These are phyloP conservation scores for Xylaria nigripes DNA, from an alignment of 495 filamentous ascomycete genomes.

Conservation along the genomic window DNA sequence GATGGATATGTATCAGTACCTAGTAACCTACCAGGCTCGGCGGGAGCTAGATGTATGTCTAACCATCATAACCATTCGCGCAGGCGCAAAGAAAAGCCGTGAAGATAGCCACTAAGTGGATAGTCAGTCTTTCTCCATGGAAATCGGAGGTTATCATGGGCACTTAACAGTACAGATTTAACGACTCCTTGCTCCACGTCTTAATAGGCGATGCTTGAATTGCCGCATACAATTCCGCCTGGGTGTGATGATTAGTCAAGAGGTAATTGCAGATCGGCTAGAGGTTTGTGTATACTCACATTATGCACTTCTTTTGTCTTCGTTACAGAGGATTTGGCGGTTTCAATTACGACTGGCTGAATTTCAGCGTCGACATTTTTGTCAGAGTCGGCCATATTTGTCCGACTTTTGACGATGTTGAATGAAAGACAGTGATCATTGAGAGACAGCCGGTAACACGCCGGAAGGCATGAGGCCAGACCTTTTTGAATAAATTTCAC, in stretches of 20 bases:
- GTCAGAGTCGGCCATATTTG: constrained; percentile 19
- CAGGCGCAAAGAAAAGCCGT: constrained; percentile 44
- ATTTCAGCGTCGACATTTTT: constrained; percentile 2
- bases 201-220: constrained; percentile 50
- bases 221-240: constrained; percentile 53
- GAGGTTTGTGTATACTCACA: constrained; percentile 29
- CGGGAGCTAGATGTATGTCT: constrained; percentile 8
- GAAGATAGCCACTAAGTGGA: constrained; percentile 29
- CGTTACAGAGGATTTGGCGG: constrained; percentile 32
- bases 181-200: constrained; percentile 44
- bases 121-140: background rate
- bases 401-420: background rate
- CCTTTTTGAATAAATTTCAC: constrained; percentile 2
- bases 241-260: constrained; percentile 4
- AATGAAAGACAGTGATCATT: too few relatives aligned
- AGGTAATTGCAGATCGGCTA: background rate
- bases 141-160: background rate
- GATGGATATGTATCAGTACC: constrained; percentile 3
- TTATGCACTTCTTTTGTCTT: constrained; percentile 45
- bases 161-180: constrained; percentile 47
- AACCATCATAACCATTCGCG: constrained; percentile 43
- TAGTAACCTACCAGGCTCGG: background rate
- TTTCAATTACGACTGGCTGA: constrained; percentile 14
- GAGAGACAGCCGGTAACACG: background rate
- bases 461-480: background rate